phyloP scores from a whole-genome alignment of 1,284 basidiomycete genomes.

The Malassezia equina region DNA sequence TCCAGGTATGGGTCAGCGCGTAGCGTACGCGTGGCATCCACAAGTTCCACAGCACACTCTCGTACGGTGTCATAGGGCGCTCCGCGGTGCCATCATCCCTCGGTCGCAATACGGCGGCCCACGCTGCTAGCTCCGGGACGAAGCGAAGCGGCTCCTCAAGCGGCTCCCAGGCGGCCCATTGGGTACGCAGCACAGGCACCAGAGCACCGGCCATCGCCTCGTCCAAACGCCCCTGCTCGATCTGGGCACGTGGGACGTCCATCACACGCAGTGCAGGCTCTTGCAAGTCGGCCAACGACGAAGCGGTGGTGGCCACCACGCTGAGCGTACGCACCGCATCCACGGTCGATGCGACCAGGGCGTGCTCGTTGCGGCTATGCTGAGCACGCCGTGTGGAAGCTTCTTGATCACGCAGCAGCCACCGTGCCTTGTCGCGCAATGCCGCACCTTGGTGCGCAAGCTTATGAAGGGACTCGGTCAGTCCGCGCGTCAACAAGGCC shows the following conservation, averaged over 20 bases:
- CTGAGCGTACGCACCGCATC: conserved; percentile 19
- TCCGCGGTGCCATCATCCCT: conserved; percentile 14
- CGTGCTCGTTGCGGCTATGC: conserved; percentile 53
- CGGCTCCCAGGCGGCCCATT: conserved; percentile 6
- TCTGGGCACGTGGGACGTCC: not conserved
- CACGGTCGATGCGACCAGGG: conserved; percentile 24
- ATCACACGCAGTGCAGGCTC: not conserved
- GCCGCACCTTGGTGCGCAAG: conserved; percentile 78
- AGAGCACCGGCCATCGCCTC: conserved; percentile 17
- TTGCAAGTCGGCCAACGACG: not conserved
- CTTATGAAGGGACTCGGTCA: conserved; percentile 71
- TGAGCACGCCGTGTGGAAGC: conserved; percentile 55
- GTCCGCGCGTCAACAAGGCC: conserved; percentile 68
- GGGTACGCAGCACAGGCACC: conserved; percentile 5
- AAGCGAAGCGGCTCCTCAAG: conserved; percentile 8
- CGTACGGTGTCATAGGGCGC: conserved; percentile 77
- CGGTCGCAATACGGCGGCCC: conserved; percentile 43
- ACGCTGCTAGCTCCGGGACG: conserved; percentile 27
- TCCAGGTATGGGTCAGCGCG: conserved; percentile 71
- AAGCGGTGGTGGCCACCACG: not conserved
- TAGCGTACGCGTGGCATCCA: conserved; percentile 92
- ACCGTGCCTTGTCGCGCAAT: conserved; percentile 67
- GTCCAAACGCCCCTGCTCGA: conserved; percentile 3
- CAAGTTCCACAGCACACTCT: conserved; percentile 80
- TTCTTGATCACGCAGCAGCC: conserved; percentile 58